A percentile compares a stretch with the other conserved stretches of the same genome.
Evolutionary conservation across 768 basidiomycete genomes (phyloP).

Genomic region (Austroboletus festivus): DNA sequence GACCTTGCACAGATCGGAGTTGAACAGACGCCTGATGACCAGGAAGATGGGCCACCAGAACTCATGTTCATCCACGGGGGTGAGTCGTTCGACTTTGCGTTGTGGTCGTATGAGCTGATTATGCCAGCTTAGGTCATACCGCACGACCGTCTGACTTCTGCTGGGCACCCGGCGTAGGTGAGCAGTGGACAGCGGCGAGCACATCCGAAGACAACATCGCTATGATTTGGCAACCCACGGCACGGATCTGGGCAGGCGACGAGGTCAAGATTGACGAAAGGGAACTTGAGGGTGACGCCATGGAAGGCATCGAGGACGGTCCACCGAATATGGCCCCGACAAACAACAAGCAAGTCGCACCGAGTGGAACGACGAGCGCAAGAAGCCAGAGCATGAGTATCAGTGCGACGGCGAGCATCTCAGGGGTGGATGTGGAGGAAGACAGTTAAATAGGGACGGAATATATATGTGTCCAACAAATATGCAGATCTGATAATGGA

Average conservation of each 20-base stretch:
- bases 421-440: conserved; percentile 46
- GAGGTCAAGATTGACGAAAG: conserved; percentile 80
- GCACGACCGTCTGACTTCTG: conserved; percentile 90
- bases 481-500: conserved; percentile 6
- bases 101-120: background rate
- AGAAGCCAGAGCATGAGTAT: conserved; percentile 62
- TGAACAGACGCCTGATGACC: conserved; percentile 97
- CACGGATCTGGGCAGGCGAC: conserved; percentile 91
- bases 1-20: conserved; percentile 87
- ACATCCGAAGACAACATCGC: conserved; percentile 97
- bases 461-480: conserved; percentile 11
- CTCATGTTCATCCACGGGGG: conserved; percentile 95
- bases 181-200: conserved; percentile 82
- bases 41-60: conserved; percentile 97
- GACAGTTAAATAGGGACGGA: conserved; percentile 23
- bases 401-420: conserved; percentile 47
- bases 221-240: conserved; percentile 97
- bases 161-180: conserved; percentile 83
- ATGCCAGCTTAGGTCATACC: conserved; percentile 62
- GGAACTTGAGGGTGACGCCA: conserved; percentile 77
- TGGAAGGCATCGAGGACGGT: conserved; percentile 65
- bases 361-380: conserved; percentile 38
- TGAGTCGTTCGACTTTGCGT: conserved; percentile 31
- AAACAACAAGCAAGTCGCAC: conserved; percentile 15
- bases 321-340: conserved; percentile 19